Evolutionary conservation across 1,139 yeast species (phyloP), one percentile per base, ranked within the genome.

Genomic region (Yamadazyma oceani): DNA sequence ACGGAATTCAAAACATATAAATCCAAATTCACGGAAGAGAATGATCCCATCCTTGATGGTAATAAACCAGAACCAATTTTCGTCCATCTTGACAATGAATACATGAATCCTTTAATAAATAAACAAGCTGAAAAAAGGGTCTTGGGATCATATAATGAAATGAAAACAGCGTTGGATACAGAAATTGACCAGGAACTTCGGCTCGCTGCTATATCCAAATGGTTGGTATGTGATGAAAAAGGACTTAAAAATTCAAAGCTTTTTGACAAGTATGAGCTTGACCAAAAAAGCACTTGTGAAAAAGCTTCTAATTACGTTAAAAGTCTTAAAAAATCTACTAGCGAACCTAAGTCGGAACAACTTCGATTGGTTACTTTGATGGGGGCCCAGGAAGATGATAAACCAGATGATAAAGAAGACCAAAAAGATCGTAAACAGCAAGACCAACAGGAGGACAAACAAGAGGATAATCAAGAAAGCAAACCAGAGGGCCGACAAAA

Each of bases 11-110:
- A 41, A 17, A 37, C 48, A 16, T 41, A 38, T 11, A 47, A 45
- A 36, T 39, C 41, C 11, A 38, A 41, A 5, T 11, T 30, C 2
- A 26, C 23, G 5, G 34, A 36, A 5, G 26, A 34, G 35, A n/a
- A 38, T 38, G 23, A 47, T 40, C 33, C 36, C 17, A 21, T 23
- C 7, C 39, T 33, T 15, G 39, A 40, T 24, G 13, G 43, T 7
- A 45, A 39, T n/a, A 38, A 45, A 16, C 66, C 69, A 3, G 51
- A 53, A 15, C 58, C 60, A 5, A 37, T 58, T 31, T 72, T 72
- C 48, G 58, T 72, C 38, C 76, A 71, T 45, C 57, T 65, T 33
- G 73, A 69, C 50, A 64, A 66, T 41, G 75, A 75, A 1, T 69
- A 69, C 37, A 55, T 65, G 36, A 60, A 65, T 36, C 68, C 69